A percentile compares a stretch with the other conserved stretches of the same genome.
Evolutionary conservation across 345 rosid species (phyloP).

Genomic region (Xanthoceras sorbifolium): DNA sequence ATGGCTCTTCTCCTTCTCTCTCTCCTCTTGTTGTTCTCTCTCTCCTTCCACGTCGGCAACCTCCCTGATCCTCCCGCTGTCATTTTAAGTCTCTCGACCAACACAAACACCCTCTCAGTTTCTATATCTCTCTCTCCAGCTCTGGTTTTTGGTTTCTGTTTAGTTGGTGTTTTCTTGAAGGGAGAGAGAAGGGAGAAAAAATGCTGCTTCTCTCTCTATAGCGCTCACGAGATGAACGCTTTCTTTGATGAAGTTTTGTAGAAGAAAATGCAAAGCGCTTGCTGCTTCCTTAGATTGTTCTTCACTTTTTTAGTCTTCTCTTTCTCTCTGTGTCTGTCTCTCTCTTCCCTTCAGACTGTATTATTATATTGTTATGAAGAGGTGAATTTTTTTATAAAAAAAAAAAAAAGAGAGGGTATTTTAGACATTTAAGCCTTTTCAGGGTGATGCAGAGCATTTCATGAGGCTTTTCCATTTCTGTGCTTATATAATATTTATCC

Average conservation of each 20-base stretch:
- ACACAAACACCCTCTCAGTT: not conserved
- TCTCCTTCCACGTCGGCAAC: constrained; percentile 92
- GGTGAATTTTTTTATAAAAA: not conserved
- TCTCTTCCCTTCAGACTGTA: not conserved
- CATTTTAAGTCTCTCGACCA: constrained; percentile 29
- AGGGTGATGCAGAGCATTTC: not conserved
- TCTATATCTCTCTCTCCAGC: not conserved
- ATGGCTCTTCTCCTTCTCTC: constrained; percentile 92
- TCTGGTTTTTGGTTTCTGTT: not conserved
- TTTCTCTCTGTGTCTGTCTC: constrained; percentile 1
- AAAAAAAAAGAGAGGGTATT: not conserved
- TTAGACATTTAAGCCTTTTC: not conserved
- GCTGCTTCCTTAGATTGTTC: constrained; percentile 4
- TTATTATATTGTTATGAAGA: not conserved
- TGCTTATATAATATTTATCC: not conserved
- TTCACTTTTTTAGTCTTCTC: too few species aligned
- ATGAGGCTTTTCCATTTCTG: not conserved
- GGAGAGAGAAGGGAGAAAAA: not conserved
- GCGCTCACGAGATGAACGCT: not conserved
- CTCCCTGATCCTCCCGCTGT: constrained; percentile 65
- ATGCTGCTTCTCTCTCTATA: constrained; percentile 6
- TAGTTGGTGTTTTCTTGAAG: not conserved
- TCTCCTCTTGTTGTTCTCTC: constrained; percentile 92
- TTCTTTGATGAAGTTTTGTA: constrained; percentile 1
- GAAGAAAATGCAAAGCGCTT: not conserved